Conservation (phyloP, 495 filamentous ascomycete species). For the Chaetomium cochliodes region DNA sequence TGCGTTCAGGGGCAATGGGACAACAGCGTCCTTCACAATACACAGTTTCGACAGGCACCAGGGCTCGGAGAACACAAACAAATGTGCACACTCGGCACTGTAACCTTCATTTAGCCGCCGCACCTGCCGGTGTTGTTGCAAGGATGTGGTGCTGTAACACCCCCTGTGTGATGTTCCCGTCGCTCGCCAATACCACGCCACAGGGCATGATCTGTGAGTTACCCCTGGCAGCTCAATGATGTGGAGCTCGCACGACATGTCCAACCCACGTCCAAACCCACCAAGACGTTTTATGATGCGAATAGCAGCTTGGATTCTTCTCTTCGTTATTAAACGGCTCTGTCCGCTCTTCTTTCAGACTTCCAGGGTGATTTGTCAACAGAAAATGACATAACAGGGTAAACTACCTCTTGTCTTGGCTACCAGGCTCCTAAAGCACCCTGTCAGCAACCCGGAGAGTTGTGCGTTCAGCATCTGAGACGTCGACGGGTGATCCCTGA, state of each 20-base stretch:
- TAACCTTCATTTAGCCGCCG: constrained; percentile 21
- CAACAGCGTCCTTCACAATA: no score
- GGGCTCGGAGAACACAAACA: not conserved
- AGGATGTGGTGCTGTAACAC: constrained; percentile 20
- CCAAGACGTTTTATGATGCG: no score
- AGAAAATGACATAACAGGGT: not conserved
- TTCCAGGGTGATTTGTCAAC: not conserved
- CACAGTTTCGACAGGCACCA: not conserved
- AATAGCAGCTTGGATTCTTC: no score
- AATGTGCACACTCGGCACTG: not conserved
- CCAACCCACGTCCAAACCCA: no score
- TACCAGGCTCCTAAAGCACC: not conserved
- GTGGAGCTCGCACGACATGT: not conserved
- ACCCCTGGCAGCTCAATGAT: not conserved
- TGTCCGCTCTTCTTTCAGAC: not conserved
- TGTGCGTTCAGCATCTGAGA: constrained; percentile 28
- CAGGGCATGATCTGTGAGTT: not conserved
- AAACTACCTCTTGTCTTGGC: not conserved
- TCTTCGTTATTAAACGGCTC: not conserved
- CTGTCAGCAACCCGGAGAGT: not conserved
- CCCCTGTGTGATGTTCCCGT: constrained; percentile 16
- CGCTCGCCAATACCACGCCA: not conserved
- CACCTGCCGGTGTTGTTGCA: constrained; percentile 7
- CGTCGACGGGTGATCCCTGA: constrained; percentile 19
- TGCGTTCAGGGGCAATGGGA: not conserved